Conservation (phyloP, 768 basidiomycete genomes). For the Podaxis sp. region DNA sequence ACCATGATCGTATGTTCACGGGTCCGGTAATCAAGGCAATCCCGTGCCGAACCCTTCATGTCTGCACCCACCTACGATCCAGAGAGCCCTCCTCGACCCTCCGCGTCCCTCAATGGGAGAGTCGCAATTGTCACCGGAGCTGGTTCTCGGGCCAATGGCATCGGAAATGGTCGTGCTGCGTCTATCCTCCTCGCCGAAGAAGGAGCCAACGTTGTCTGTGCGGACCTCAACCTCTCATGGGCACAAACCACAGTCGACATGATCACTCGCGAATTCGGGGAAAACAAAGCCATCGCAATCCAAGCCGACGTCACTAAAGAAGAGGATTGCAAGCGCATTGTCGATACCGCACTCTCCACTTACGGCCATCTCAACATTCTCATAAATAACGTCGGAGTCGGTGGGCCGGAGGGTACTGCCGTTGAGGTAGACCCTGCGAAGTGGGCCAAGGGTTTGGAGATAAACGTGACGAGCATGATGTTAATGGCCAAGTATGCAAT, state of each 20-base stretch:
- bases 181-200: slow-evolving; percentile 38
- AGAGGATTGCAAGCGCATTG: slow-evolving; percentile 29
- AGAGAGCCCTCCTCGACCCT: slow-evolving; percentile 29
- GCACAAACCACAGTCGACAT: slow-evolving; percentile 33
- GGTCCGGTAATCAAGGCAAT: background rate
- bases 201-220: slow-evolving; percentile 32
- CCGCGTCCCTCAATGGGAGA: slow-evolving; percentile 24
- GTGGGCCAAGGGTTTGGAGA: slow-evolving; percentile 32
- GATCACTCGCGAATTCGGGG: slow-evolving; percentile 33
- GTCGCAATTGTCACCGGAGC: slow-evolving; percentile 41
- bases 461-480: slow-evolving; percentile 40
- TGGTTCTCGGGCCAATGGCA: slow-evolving; percentile 33
- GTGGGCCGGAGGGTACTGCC: slow-evolving; percentile 32
- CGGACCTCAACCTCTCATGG: slow-evolving; percentile 32
- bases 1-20: background rate
- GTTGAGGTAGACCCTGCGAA: slow-evolving; percentile 31
- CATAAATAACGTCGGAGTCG: slow-evolving; percentile 38
- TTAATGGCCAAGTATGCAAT: slow-evolving; percentile 39
- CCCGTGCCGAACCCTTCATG: background rate
- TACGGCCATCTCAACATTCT: slow-evolving; percentile 40
- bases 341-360: slow-evolving; percentile 27
- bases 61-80: slow-evolving; percentile 14
- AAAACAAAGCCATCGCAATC: slow-evolving; percentile 26
- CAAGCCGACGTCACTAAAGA: slow-evolving; percentile 33
- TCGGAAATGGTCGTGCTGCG: slow-evolving; percentile 39